A percentile compares a stretch with the other conserved stretches of the same genome.
Evolutionary conservation across 2,329 filamentous ascomycete species (phyloP).

Genomic region (Metarhizium sp.): DNA sequence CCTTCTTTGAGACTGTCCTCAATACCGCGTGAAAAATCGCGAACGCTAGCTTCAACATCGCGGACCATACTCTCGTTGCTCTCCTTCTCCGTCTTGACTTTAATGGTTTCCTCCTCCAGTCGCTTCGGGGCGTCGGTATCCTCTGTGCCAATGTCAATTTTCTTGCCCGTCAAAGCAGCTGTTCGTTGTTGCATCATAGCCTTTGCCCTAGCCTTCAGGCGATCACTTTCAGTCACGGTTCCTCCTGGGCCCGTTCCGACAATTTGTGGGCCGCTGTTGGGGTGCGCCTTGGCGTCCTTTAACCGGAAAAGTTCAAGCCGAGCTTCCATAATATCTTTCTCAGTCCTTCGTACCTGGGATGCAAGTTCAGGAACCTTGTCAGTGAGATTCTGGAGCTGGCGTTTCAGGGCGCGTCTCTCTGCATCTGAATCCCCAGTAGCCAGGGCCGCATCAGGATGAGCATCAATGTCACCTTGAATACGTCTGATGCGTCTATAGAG

Average conservation of each 20-base stretch:
- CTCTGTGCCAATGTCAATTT: constrained; percentile 58
- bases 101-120: constrained; percentile 78
- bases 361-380: constrained; percentile 88
- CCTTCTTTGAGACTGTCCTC: constrained; percentile 84
- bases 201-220: constrained; percentile 88
- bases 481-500: constrained; percentile 86
- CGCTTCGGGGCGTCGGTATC: constrained; percentile 73
- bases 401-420: constrained; percentile 75
- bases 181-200: constrained; percentile 98
- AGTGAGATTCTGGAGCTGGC: constrained; percentile 79
- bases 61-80: constrained; percentile 94
- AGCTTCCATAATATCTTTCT: constrained; percentile 87
- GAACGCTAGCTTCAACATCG: constrained; percentile 93
- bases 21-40: constrained; percentile 74
- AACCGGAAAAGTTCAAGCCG: constrained; percentile 87
- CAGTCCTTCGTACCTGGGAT: constrained; percentile 81
- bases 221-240: constrained; percentile 81
- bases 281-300: constrained; percentile 86
- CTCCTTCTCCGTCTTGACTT: constrained; percentile 75
- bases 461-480: constrained; percentile 89
- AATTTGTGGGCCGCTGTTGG: constrained; percentile 68
- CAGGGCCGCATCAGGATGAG: constrained; percentile 67
- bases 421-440: constrained; percentile 73
- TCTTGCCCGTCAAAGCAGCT: constrained; percentile 81
- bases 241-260: constrained; percentile 91